These are phyloP conservation scores for Spizellomyces punctatus DNA, from an alignment of 192 early-diverging fungal genomes.

Conservation along the genomic window DNA sequence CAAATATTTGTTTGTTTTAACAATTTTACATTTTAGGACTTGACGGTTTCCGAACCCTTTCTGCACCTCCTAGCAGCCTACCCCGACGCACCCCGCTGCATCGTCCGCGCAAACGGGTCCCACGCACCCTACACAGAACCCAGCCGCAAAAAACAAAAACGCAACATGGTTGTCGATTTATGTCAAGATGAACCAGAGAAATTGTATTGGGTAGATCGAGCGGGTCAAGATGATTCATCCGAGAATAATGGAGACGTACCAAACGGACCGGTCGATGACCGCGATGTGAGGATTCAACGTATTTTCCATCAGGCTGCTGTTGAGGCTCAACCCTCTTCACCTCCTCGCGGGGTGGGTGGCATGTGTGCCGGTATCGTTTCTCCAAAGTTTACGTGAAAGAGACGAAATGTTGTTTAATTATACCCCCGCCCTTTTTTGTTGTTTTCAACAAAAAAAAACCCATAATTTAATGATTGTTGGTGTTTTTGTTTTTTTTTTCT, in stretches of 20 bases:
- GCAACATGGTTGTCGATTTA: not conserved
- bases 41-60: conserved; percentile 29
- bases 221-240: not conserved
- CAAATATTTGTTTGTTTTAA: not conserved
- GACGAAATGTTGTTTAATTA: too few relatives aligned
- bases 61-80: conserved; percentile 27
- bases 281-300: conserved; percentile 21
- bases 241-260: too few relatives aligned
- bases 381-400: too few relatives aligned
- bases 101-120: conserved; percentile 16
- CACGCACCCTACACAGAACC: conserved; percentile 22
- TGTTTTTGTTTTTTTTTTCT: too few relatives aligned
- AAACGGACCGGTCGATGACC: conserved; percentile 2
- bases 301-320: conserved; percentile 13
- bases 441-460: too few relatives aligned
- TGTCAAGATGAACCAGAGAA: not conserved
- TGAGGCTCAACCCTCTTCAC: not conserved
- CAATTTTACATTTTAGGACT: conserved; percentile 7
- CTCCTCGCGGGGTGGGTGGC: not conserved
- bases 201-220: conserved; percentile 1
- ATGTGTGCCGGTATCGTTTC: not conserved
- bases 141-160: not conserved
- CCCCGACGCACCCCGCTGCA: conserved; percentile 17
- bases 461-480: too few relatives aligned
- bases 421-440: too few relatives aligned